These are phyloP conservation scores for Coniella vitis DNA, from an alignment of 2,329 filamentous ascomycete genomes.

Conservation along the genomic window DNA sequence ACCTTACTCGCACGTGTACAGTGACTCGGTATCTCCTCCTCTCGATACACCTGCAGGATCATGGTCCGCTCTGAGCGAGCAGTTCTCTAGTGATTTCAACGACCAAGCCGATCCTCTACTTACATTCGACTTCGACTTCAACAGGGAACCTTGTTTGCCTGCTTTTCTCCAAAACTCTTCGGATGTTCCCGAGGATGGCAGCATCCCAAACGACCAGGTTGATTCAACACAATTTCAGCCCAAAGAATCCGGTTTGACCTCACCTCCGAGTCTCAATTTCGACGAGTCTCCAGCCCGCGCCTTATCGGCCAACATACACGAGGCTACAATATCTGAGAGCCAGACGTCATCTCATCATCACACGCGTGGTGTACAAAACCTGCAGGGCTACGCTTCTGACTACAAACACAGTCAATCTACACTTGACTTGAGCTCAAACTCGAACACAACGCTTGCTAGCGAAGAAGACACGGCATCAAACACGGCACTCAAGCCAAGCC, in stretches of 20 bases:
- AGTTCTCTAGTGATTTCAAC: constrained; percentile 42
- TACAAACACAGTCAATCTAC: constrained; percentile 25
- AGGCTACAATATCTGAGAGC: no score
- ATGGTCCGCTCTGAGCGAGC: constrained; percentile 35
- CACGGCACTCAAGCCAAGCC: constrained; percentile 37
- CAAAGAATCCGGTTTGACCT: background rate
- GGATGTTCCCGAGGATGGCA: background rate
- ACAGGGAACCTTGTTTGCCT: constrained; percentile 34
- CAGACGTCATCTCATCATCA: constrained; percentile 37
- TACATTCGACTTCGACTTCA: constrained; percentile 42
- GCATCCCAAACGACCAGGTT: constrained; percentile 9
- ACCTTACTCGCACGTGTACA: constrained; percentile 33
- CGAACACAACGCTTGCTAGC: constrained; percentile 43
- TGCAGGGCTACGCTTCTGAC: constrained; percentile 20
- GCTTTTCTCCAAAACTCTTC: constrained; percentile 4
- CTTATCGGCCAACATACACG: constrained; percentile 23
- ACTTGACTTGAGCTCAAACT: constrained; percentile 42
- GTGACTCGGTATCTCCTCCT: constrained; percentile 34
- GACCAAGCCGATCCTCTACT: constrained; percentile 45
- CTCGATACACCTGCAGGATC: constrained; percentile 43
- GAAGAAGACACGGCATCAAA: constrained; percentile 39
- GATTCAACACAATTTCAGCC: background rate
- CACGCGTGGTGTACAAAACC: constrained; percentile 34
- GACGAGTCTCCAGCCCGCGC: constrained; percentile 14
- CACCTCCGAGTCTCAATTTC: no score